Conservation (phyloP, 2,329 filamentous ascomycete genomes). For the Colletotrichum echinochloae region DNA sequence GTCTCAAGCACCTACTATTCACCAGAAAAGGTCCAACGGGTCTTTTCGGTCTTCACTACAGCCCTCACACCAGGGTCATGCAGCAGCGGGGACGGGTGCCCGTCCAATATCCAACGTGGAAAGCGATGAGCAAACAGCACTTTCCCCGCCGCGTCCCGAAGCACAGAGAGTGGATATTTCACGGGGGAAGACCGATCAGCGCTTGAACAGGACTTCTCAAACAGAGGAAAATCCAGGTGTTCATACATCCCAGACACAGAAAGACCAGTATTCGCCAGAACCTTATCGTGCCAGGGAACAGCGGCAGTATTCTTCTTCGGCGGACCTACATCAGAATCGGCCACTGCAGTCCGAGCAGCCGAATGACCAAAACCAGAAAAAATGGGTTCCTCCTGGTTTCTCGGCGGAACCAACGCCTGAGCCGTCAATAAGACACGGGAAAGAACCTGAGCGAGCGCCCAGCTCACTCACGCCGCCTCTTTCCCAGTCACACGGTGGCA, state of each 20-base stretch:
- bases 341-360: background rate
- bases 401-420: background rate
- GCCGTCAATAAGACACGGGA: background rate
- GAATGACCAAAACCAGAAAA: background rate
- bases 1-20: background rate
- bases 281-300: background rate
- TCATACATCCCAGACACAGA: background rate
- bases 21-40: background rate
- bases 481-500: slow-evolving; percentile 5
- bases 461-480: background rate
- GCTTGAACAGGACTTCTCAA: background rate
- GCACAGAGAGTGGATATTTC: background rate
- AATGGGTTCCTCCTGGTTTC: background rate
- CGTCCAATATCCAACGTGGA: background rate
- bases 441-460: background rate
- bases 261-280: background rate
- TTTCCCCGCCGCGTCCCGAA: background rate
- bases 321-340: background rate
- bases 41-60: background rate
- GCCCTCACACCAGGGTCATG: background rate
- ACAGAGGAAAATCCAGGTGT: background rate
- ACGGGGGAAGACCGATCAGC: background rate
- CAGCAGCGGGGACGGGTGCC: background rate
- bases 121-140: background rate
- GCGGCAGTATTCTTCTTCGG: background rate